Evolutionary conservation across 2,329 filamentous ascomycete genomes (phyloP).

Genomic region (Volutella citrinella): DNA sequence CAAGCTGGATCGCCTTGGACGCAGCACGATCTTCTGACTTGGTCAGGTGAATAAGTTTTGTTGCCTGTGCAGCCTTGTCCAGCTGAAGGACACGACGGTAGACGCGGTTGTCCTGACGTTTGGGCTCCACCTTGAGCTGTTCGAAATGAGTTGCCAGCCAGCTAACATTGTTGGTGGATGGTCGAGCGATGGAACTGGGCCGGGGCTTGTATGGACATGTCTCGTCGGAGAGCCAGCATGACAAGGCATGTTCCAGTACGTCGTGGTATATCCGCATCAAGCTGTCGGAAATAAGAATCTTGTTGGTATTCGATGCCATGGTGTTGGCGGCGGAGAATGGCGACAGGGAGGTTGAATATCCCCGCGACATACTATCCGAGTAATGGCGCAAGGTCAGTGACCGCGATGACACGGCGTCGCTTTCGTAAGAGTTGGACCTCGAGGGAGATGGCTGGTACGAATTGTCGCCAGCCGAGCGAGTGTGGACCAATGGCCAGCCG

Average conservation of each 20-base stretch:
- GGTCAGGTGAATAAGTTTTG: slow-evolving; percentile 39
- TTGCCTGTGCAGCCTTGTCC: slow-evolving; percentile 40
- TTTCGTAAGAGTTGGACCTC: slow-evolving; percentile 25
- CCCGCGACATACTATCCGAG: slow-evolving; percentile 22
- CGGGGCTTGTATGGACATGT: slow-evolving; percentile 46
- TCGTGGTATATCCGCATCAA: slow-evolving; percentile 47
- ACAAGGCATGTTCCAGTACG: slow-evolving; percentile 49
- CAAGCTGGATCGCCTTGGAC: slow-evolving; percentile 43
- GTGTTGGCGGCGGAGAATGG: slow-evolving; percentile 24
- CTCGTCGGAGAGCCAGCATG: slow-evolving; percentile 52
- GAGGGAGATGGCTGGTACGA: slow-evolving; percentile 25
- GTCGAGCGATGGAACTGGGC: slow-evolving; percentile 13
- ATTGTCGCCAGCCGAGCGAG: slow-evolving; percentile 19
- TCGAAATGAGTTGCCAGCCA: slow-evolving; percentile 25
- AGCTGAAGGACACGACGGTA: slow-evolving; percentile 47
- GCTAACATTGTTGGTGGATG: slow-evolving; percentile 25
- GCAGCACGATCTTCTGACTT: slow-evolving; percentile 40
- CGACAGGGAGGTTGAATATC: slow-evolving; percentile 23
- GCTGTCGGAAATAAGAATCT: slow-evolving; percentile 25
- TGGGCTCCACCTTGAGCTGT: slow-evolving; percentile 23
- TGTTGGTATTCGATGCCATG: slow-evolving; percentile 25
- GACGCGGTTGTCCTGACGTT: slow-evolving; percentile 40
- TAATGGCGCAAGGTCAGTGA: slow-evolving; percentile 24
- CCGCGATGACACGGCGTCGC: slow-evolving; percentile 21
- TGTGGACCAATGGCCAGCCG: slow-evolving; percentile 23